A percentile compares a stretch with the other conserved stretches of the same genome.
Conservation (phyloP, 306 rosid genomes). For the Dalbergia cochinchinensis region DNA sequence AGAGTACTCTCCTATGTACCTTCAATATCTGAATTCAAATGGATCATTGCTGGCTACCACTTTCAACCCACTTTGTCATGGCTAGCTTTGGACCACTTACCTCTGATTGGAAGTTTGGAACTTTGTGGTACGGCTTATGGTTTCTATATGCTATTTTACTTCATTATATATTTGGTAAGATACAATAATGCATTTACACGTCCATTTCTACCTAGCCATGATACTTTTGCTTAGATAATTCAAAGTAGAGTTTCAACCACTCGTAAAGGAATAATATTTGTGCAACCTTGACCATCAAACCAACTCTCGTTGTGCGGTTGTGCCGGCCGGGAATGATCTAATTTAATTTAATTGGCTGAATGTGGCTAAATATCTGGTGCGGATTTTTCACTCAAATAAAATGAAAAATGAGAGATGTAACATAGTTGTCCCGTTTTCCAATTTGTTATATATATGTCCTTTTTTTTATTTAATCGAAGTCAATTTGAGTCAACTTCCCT, state of each 20-base stretch:
- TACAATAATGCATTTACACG: background rate
- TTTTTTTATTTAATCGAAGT: too few species aligned
- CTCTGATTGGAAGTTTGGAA: background rate
- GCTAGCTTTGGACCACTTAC: slow-evolving; percentile 43
- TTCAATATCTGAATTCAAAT: background rate
- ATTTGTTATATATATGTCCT: too few species aligned
- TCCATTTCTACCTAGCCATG: slow-evolving; percentile 28
- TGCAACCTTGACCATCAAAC: slow-evolving; percentile 3
- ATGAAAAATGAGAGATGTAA: too few species aligned
- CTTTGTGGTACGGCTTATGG: background rate
- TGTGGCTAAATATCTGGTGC: too few species aligned
- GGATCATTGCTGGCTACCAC: background rate
- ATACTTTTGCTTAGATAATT: slow-evolving; percentile 38
- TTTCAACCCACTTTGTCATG: background rate
- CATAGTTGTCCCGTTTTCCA: too few species aligned
- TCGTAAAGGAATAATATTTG: slow-evolving; percentile 45
- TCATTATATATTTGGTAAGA: too few species aligned
- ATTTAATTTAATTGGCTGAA: background rate
- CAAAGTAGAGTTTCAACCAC: slow-evolving; percentile 47
- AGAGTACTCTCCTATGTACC: background rate
- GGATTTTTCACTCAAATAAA: too few species aligned
- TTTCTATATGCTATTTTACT: background rate
- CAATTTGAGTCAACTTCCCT: too few species aligned
- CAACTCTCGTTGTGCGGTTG: background rate
- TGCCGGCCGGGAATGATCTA: background rate